phyloP scores from a whole-genome alignment of 1,139 yeast genomes.

The Meyerozyma athensensis region DNA sequence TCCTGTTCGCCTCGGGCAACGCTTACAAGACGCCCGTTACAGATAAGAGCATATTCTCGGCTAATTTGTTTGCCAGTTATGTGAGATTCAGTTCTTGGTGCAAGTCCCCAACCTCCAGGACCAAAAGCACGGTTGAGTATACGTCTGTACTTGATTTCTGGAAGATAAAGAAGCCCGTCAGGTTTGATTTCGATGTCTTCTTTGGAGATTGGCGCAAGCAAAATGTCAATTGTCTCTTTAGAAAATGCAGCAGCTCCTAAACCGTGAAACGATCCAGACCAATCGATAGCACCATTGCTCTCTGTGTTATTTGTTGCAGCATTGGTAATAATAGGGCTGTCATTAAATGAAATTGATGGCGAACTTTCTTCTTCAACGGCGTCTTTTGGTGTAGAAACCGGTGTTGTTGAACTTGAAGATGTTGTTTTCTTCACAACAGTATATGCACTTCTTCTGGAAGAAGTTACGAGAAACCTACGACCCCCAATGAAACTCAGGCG shows the following conservation, averaged over 20 bases:
- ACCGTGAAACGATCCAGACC: constrained; percentile 81
- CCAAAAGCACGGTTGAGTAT: constrained; percentile 88
- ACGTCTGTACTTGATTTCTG: constrained; percentile 91
- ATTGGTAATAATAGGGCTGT: constrained; percentile 14
- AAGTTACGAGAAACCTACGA: not conserved
- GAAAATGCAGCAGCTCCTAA: constrained; percentile 74
- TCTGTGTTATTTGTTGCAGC: constrained; percentile 5
- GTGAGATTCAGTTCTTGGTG: constrained; percentile 83
- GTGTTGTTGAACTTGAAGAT: not conserved
- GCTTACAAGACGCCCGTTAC: constrained; percentile 84
- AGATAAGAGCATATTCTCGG: constrained; percentile 83
- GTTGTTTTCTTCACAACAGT: not conserved
- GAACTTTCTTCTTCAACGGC: not conserved
- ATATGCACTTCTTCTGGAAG: not conserved
- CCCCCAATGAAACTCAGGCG: not conserved
- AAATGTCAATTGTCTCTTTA: constrained; percentile 50
- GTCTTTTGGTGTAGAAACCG: not conserved
- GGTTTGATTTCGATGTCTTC: constrained; percentile 91
- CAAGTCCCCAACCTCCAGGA: constrained; percentile 98
- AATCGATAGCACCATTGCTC: constrained; percentile 45
- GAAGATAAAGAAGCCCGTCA: constrained; percentile 85
- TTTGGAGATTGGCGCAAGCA: constrained; percentile 55
- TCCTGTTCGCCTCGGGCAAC: constrained; percentile 96
- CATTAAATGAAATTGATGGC: constrained; percentile 16
- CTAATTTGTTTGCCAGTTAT: constrained; percentile 63